Conservation (phyloP, 1,284 basidiomycete genomes). For the Meira nashicola region DNA sequence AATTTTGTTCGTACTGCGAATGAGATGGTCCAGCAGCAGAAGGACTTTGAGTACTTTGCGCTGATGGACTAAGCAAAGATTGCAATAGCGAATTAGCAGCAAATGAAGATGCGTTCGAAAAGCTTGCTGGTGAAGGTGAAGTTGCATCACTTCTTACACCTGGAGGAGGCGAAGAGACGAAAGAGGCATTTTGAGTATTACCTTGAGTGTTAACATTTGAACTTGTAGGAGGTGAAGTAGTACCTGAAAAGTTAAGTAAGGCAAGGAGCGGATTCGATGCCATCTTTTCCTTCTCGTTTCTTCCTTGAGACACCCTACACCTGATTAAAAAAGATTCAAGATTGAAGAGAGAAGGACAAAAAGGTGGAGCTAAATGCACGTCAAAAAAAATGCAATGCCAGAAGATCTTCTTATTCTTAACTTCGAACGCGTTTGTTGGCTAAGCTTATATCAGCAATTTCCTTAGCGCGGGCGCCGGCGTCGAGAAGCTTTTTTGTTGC, state of each 20-base stretch:
- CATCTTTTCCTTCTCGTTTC: neutral
- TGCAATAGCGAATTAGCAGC: neutral
- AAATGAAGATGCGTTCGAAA: neutral
- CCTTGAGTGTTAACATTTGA: too few relatives aligned
- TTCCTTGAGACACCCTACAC: neutral
- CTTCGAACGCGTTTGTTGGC: neutral
- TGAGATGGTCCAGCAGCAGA: too few relatives aligned
- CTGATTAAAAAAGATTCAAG: neutral
- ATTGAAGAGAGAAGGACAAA: neutral
- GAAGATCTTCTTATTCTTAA: neutral
- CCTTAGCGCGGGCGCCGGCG: too few relatives aligned
- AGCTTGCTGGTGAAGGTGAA: neutral
- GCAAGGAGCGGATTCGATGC: constrained; percentile 4
- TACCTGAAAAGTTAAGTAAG: neutral
- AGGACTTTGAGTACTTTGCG: too few relatives aligned
- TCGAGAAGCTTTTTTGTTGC: too few relatives aligned
- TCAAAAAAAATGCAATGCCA: neutral
- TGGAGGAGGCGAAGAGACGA: neutral
- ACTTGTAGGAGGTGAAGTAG: neutral
- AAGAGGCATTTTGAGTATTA: too few relatives aligned
- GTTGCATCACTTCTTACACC: neutral
- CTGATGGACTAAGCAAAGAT: neutral
- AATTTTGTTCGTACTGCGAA: too few relatives aligned
- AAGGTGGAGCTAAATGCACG: neutral
- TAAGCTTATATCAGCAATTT: neutral